Evolutionary conservation across 2,329 filamentous ascomycete species (phyloP).

Genomic region (Boeremia exigua): DNA sequence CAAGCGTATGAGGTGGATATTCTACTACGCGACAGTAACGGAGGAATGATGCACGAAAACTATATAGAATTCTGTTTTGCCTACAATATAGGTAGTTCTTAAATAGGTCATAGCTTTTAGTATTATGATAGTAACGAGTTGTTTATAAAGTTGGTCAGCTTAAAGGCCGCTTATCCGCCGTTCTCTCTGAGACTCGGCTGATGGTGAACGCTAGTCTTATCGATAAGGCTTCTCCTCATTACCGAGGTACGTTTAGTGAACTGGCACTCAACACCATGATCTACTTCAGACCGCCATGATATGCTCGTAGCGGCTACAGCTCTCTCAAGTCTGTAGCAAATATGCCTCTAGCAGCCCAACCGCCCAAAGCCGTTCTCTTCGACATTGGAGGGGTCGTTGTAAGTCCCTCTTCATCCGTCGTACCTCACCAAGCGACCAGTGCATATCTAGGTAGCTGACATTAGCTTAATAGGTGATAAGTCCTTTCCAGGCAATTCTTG

Average conservation of each 20-base stretch:
- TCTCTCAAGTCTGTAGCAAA: not conserved
- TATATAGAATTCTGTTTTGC: too few species aligned
- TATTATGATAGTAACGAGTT: too few species aligned
- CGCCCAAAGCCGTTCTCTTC: slow-evolving; percentile 66
- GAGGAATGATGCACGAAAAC: too few species aligned
- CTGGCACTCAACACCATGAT: slow-evolving; percentile 23
- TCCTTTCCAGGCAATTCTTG: slow-evolving; percentile 89
- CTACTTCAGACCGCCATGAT: slow-evolving; percentile 25
- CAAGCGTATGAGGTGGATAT: too few species aligned
- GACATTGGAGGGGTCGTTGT: slow-evolving; percentile 98
- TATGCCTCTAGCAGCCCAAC: slow-evolving; percentile 18
- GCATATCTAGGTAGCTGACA: not conserved
- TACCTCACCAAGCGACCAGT: not conserved
- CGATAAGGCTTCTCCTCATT: slow-evolving; percentile 26
- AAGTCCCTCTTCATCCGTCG: slow-evolving; percentile 55
- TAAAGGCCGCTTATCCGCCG: too few species aligned
- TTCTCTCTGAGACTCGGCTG: too few species aligned
- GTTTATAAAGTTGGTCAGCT: too few species aligned
- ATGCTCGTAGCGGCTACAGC: slow-evolving; percentile 7
- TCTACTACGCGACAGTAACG: too few species aligned
- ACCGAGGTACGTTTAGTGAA: slow-evolving; percentile 30
- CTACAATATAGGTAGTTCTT: too few species aligned
- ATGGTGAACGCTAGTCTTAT: slow-evolving; percentile 15
- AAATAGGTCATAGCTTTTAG: too few species aligned
- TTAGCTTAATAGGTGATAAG: slow-evolving; percentile 73